Percentiles rank a stretch among this genome's conserved stretches.
These are phyloP conservation scores for Parietaria judaica DNA, from an alignment of 306 rosid species.

Conservation along the genomic window DNA sequence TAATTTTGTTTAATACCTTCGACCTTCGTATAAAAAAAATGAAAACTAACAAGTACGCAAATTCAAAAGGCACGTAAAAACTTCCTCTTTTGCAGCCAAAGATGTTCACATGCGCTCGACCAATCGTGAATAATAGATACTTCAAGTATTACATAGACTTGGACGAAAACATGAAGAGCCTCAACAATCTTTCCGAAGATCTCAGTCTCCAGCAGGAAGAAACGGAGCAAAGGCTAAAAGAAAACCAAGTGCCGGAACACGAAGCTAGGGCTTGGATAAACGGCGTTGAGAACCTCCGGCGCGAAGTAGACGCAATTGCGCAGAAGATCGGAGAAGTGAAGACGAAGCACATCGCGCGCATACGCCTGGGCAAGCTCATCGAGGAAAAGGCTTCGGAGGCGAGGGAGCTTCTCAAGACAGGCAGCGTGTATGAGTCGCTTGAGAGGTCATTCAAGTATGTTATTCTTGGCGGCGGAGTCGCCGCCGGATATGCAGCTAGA, in stretches of 20 bases:
- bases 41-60: too few species aligned
- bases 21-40: too few species aligned
- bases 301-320: conserved; percentile 14
- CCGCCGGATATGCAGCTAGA: conserved; percentile 50
- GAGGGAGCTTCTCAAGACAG: conserved; percentile 28
- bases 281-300: conserved; percentile 14
- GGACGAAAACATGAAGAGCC: conserved; percentile 19
- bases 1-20: too few species aligned
- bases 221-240: background rate
- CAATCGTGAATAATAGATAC: conserved; percentile 1
- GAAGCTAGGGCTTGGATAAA: conserved; percentile 25
- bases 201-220: conserved; percentile 18
- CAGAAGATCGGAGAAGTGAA: conserved; percentile 7
- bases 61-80: background rate
- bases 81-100: conserved; percentile 7
- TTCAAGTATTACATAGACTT: conserved; percentile 15
- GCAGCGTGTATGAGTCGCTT: conserved; percentile 4
- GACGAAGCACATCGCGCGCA: conserved; percentile 7
- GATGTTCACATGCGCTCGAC: conserved; percentile 5
- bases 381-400: conserved; percentile 23
- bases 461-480: conserved; percentile 45
- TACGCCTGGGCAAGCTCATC: conserved; percentile 15
- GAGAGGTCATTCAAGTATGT: conserved; percentile 23
- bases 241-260: conserved; percentile 8
- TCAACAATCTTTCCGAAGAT: conserved; percentile 18